Evolutionary conservation across 2,329 filamentous ascomycete species (phyloP), one percentile per base, ranked within the genome.

Genomic region (Alternaria ethzedia): DNA sequence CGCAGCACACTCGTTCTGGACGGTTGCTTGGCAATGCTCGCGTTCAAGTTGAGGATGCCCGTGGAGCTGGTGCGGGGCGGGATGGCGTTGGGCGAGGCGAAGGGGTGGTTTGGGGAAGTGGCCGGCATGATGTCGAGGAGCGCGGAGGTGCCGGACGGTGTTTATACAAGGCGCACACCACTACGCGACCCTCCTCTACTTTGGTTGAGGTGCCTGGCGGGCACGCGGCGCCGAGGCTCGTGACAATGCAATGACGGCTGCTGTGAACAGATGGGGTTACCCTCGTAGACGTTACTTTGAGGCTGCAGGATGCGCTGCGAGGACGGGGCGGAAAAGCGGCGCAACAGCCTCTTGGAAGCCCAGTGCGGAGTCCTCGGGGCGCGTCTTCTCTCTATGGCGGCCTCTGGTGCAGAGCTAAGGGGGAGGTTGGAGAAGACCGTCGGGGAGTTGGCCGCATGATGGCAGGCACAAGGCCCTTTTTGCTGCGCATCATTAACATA

Each of bases 81-180:
- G 17, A 81, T 81, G 21, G 77, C 78, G 72, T 81, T 81, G 36
- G 79, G 79, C 23, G 77, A 79, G 20, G 74, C 72, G 63, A 76
- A 78, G 45, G 76, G 76, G 63, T 75, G 75, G 61, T 61, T 62
- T 25, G 65, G 57, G 10, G 66, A 60, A 26, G 65, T 58, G 15
- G 55, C 54, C 47, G 71, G 57, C 72, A 75, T 75, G 57, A 56
- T 65, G 64, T 28, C 49, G 57, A 32, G 50, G n/a, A 30, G 50
- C 36, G 47, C 55, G 46, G 46, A 52, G 43, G 56, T 21, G 55
- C 30, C 25, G 25, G 46, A 49, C 25, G 49, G 47, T 36, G 57
- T 21, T 55, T 54, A 51, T 55, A 41, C 45, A 44, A 32, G 20
- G 28, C 17, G 49, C 49, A n/a, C 49, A 52, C 49, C 28, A 36